These are phyloP conservation scores for Colletotrichum truncatum DNA, from an alignment of 2,329 filamentous ascomycete species.

Conservation along the genomic window DNA sequence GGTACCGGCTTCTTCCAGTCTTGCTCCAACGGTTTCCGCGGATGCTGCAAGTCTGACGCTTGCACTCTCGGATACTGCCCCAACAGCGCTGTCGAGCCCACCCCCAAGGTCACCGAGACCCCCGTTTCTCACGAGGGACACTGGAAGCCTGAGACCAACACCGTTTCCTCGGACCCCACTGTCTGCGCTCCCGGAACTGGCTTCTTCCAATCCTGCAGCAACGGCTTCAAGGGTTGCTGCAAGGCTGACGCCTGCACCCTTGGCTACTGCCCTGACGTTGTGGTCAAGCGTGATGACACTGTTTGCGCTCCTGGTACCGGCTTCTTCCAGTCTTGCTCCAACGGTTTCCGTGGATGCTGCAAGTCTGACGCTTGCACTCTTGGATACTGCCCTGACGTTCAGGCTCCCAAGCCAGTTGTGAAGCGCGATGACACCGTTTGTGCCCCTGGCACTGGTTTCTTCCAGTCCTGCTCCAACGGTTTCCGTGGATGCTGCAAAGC, in stretches of 20 bases:
- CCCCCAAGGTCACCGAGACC: too few species aligned
- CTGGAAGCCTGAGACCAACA: neutral
- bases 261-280: neutral
- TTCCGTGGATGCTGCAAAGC: constrained; percentile 25
- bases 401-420: neutral
- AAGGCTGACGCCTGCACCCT: constrained; percentile 13
- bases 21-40: constrained; percentile 24
- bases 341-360: constrained; percentile 21
- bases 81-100: neutral
- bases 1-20: constrained; percentile 18
- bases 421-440: constrained; percentile 14
- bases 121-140: too few species aligned
- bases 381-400: constrained; percentile 3
- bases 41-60: constrained; percentile 18
- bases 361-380: constrained; percentile 14
- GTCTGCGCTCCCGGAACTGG: constrained; percentile 21
- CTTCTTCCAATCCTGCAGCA: constrained; percentile 26
- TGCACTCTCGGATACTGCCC: neutral
- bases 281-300: neutral
- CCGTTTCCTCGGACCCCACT: too few species aligned
- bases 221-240: constrained; percentile 29
- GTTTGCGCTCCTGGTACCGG: constrained; percentile 14
- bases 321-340: constrained; percentile 22
- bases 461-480: constrained; percentile 12
- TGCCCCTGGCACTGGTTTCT: constrained; percentile 14